Conservation (phyloP, 2,329 filamentous ascomycete genomes). For the Epichloe glyceriae region DNA sequence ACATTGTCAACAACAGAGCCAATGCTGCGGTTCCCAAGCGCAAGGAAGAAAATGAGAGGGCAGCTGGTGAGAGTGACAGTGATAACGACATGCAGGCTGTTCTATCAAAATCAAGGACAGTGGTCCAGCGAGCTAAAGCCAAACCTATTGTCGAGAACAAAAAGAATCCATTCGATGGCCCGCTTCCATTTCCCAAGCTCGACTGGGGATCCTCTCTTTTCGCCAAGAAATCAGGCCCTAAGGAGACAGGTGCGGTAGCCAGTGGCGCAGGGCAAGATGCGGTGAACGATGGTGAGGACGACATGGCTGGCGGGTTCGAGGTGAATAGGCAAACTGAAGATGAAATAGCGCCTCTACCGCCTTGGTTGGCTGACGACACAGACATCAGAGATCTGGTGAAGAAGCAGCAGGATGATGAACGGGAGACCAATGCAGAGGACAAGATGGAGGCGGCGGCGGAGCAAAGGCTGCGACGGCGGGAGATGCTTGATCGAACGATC, state of each 20-base stretch:
- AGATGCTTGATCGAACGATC: slow-evolving; percentile 38
- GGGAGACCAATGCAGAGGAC: slow-evolving; percentile 52
- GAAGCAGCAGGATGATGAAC: slow-evolving; percentile 42
- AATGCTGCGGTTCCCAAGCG: slow-evolving; percentile 43
- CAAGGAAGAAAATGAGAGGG: slow-evolving; percentile 10
- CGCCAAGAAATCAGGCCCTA: slow-evolving; percentile 23
- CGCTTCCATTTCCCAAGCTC: slow-evolving; percentile 82
- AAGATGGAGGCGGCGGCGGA: slow-evolving; percentile 43
- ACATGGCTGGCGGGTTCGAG: slow-evolving; percentile 53
- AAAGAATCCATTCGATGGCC: slow-evolving; percentile 58
- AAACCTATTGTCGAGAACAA: slow-evolving; percentile 34
- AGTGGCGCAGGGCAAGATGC: slow-evolving; percentile 11
- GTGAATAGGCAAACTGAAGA: slow-evolving; percentile 30
- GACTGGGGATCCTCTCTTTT: slow-evolving; percentile 53
- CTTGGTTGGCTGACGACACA: slow-evolving; percentile 55
- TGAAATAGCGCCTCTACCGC: slow-evolving; percentile 51
- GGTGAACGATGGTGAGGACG: slow-evolving; percentile 27
- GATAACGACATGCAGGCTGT: slow-evolving; percentile 72
- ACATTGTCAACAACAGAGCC: slow-evolving; percentile 61
- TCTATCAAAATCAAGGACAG: slow-evolving; percentile 55
- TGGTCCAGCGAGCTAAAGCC: slow-evolving; percentile 31
- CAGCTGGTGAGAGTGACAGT: slow-evolving; percentile 45
- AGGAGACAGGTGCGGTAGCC: slow-evolving; percentile 10
- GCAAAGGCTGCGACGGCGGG: slow-evolving; percentile 30
- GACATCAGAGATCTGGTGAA: slow-evolving; percentile 54